Evolutionary conservation across 2,329 filamentous ascomycete species (phyloP).

Genomic region (Penicillium sp.): DNA sequence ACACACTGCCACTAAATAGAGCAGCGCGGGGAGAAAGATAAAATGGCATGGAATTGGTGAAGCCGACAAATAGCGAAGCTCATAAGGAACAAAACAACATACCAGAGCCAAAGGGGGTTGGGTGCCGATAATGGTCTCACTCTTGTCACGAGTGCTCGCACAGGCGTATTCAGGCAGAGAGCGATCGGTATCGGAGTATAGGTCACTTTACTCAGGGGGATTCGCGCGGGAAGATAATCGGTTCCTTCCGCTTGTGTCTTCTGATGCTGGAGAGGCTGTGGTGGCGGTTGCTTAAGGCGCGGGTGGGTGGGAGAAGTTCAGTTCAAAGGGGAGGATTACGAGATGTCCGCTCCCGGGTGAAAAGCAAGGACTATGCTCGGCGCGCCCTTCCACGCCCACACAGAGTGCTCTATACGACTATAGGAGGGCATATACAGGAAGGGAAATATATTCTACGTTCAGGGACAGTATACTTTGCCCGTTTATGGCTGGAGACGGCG

Average conservation of each 20-base stretch:
- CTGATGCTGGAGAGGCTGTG: constrained; percentile 5
- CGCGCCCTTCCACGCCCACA: constrained; percentile 6
- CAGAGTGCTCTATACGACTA: neutral
- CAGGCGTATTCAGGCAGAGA: constrained; percentile 1
- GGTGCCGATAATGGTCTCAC: constrained; percentile 13
- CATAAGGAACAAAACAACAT: constrained; percentile 15
- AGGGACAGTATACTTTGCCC: neutral
- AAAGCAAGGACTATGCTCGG: constrained; percentile 11
- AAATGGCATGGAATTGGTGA: neutral
- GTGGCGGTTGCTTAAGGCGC: constrained; percentile 12
- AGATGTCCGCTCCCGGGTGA: constrained; percentile 21
- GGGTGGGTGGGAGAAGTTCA: constrained; percentile 21
- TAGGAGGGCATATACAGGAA: neutral
- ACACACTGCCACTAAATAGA: neutral
- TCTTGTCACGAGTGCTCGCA: neutral
- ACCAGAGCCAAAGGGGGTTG: constrained; percentile 20
- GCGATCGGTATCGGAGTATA: neutral
- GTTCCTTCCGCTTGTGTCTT: neutral
- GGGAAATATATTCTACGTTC: neutral
- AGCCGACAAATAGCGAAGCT: neutral
- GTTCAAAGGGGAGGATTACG: constrained; percentile 22
- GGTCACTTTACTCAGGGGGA: neutral
- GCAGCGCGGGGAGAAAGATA: neutral
- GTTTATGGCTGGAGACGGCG: constrained; percentile 6
- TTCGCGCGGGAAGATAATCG: neutral